A percentile compares a stretch with the other conserved stretches of the same genome.
Evolutionary conservation across 176 grass and related monocot species (phyloP).

Genomic region (Aegilops umbellulata): DNA sequence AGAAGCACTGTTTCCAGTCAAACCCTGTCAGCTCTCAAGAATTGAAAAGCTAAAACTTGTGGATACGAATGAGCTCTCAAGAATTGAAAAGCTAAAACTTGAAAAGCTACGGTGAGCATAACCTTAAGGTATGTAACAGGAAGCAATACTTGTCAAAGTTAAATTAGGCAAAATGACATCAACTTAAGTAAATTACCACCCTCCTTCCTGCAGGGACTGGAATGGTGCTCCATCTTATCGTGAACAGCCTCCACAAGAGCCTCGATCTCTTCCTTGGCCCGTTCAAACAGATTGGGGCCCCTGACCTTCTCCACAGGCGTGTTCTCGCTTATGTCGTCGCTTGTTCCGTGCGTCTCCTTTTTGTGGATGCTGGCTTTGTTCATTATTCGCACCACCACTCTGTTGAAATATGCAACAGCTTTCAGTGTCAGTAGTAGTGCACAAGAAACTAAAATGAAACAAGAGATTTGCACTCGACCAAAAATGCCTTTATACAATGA

Average conservation of each 20-base stretch:
- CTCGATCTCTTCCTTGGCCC: slow-evolving; percentile 81
- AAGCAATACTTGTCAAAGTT: not conserved
- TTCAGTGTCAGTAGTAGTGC: not conserved
- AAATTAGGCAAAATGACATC: not conserved
- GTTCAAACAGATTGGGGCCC: slow-evolving; percentile 63
- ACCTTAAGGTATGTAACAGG: not conserved
- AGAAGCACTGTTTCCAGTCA: not conserved
- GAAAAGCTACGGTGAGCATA: not conserved
- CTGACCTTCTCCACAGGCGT: slow-evolving; percentile 54
- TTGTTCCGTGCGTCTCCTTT: slow-evolving; percentile 74
- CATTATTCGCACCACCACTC: not conserved
- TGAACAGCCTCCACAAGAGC: slow-evolving; percentile 50
- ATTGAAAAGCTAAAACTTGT: slow-evolving; percentile 2
- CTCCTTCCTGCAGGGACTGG: slow-evolving; percentile 31
- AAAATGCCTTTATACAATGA: not conserved
- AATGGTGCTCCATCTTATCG: slow-evolving; percentile 49
- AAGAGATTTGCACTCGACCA: not conserved
- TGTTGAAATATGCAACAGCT: not conserved
- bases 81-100: too few relatives aligned
- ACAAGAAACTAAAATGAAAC: not conserved
- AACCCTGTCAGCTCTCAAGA: not conserved
- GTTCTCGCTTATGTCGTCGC: slow-evolving; percentile 41
- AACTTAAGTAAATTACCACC: slow-evolving; percentile 30
- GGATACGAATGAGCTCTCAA: too few relatives aligned
- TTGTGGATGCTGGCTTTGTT: slow-evolving; percentile 39